Evolutionary conservation across 108 stramenopile genomes (phyloP).

Genomic region (Skeletonema costatum): DNA sequence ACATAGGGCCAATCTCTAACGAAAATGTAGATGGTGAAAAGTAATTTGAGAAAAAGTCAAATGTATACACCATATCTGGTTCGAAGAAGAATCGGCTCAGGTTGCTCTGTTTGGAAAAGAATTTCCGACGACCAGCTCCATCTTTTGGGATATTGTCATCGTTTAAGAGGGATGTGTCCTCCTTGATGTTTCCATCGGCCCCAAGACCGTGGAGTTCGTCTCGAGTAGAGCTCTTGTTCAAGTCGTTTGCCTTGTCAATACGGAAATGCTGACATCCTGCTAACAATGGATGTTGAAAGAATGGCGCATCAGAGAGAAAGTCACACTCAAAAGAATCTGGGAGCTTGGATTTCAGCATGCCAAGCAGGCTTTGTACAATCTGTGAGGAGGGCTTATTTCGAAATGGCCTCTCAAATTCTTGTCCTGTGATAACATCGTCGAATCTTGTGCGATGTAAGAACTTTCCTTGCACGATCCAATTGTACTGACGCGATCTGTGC

Average conservation of each 20-base stretch:
- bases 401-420: constrained; percentile 52
- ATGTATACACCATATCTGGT: constrained; percentile 45
- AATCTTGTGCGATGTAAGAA: constrained; percentile 39
- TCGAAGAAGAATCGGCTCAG: constrained; percentile 45
- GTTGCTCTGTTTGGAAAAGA: constrained; percentile 43
- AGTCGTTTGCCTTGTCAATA: constrained; percentile 31
- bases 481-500: constrained; percentile 38
- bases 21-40: constrained; percentile 40
- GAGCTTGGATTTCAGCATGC: constrained; percentile 33
- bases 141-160: constrained; percentile 30
- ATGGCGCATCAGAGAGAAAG: constrained; percentile 35
- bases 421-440: constrained; percentile 50
- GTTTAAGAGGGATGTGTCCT: constrained; percentile 36
- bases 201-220: constrained; percentile 20
- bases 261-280: constrained; percentile 55
- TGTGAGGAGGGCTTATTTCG: constrained; percentile 35
- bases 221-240: neutral
- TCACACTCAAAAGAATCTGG: constrained; percentile 52
- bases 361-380: constrained; percentile 36
- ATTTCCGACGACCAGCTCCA: constrained; percentile 41
- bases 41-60: constrained; percentile 50
- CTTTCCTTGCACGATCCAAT: constrained; percentile 49
- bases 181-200: constrained; percentile 33
- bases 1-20: constrained; percentile 45
- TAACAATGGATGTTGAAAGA: constrained; percentile 50